Conservation (phyloP, 352 stramenopile species). For the Globisporangium recalcitrans region DNA sequence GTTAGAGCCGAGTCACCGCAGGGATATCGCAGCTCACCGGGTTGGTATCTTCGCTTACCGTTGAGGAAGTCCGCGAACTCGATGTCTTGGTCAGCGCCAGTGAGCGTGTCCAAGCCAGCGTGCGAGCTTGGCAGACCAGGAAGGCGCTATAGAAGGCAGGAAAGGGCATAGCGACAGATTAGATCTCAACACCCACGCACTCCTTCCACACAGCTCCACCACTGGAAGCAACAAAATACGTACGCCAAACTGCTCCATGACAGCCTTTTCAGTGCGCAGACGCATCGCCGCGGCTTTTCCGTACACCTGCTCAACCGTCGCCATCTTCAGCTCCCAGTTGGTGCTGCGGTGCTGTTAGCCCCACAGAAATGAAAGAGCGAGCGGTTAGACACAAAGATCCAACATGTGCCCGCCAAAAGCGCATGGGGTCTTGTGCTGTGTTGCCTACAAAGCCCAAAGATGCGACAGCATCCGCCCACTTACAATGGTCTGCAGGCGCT, state of each 20-base stretch:
- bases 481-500: conserved; percentile 77
- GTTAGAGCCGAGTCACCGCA: not conserved
- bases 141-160: conserved; percentile 46
- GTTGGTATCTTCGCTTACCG: conserved; percentile 23
- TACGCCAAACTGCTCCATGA: conserved; percentile 81
- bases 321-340: conserved; percentile 87
- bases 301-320: conserved; percentile 85
- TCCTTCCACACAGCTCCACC: not conserved
- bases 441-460: too few species aligned
- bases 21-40: not conserved
- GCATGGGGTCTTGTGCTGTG: too few species aligned
- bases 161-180: not conserved
- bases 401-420: not conserved
- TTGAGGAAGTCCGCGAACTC: conserved; percentile 82
- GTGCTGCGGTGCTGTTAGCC: conserved; percentile 53
- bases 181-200: not conserved
- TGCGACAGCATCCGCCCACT: not conserved
- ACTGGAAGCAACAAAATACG: conserved; percentile 6
- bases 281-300: conserved; percentile 86
- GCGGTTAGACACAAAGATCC: not conserved
- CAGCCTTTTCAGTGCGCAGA: conserved; percentile 83
- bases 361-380: not conserved
- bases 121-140: conserved; percentile 75
- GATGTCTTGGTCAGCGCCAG: conserved; percentile 72
- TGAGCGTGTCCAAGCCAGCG: conserved; percentile 73